A percentile compares a stretch with the other conserved stretches of the same genome.
Conservation (phyloP, 108 stramenopile genomes). For the Heterococcus sp. region DNA sequence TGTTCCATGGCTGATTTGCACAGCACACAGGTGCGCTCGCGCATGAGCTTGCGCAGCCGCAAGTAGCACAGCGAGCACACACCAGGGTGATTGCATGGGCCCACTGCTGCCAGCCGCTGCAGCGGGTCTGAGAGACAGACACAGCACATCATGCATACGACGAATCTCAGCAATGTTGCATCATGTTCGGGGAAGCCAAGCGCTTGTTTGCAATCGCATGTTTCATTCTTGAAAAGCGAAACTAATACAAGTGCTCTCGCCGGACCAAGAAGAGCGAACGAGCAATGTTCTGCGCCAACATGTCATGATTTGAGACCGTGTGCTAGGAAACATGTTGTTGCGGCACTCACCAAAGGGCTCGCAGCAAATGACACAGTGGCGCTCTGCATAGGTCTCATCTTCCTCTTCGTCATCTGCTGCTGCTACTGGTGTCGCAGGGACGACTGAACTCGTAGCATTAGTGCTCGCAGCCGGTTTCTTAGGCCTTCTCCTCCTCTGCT, state of each 20-base stretch:
- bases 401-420: background rate
- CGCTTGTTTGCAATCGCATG: no score
- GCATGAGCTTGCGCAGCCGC: slow-evolving; percentile 41
- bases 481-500: background rate
- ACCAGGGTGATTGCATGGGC: slow-evolving; percentile 34
- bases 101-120: slow-evolving; percentile 18
- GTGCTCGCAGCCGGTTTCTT: background rate
- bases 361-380: background rate
- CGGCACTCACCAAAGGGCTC: background rate
- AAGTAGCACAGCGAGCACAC: slow-evolving; percentile 50
- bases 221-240: no score
- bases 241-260: no score
- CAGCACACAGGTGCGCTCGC: slow-evolving; percentile 31
- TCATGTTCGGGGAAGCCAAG: no score
- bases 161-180: no score
- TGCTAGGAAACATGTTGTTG: no score
- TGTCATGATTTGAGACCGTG: no score
- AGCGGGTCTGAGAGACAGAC: background rate
- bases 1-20: slow-evolving; percentile 31
- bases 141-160: no score
- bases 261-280: no score
- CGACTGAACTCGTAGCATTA: background rate
- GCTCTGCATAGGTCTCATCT: no score
- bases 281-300: no score
- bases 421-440: background rate